These are phyloP conservation scores for Crithidia sp. DNA, from an alignment of 208 protist species.

Conservation along the genomic window DNA sequence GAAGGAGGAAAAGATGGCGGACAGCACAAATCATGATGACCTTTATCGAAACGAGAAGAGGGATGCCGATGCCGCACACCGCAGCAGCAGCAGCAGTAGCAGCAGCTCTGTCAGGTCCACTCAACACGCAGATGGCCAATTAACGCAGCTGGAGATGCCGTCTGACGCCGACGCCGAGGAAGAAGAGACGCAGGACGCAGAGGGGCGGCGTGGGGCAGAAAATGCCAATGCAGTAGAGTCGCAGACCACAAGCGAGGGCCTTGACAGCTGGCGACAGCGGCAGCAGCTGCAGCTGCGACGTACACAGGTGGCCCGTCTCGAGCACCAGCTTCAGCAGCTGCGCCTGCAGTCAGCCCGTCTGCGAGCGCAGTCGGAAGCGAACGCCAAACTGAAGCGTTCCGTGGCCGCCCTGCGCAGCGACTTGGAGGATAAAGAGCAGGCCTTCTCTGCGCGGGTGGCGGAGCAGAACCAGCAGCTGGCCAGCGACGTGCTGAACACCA, in stretches of 20 bases:
- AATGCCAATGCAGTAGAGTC: too few species aligned
- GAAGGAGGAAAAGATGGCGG: too few species aligned
- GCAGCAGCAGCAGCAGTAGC: too few species aligned
- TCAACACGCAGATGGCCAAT: too few species aligned
- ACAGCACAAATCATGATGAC: too few species aligned
- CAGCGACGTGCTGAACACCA: conserved; percentile 14
- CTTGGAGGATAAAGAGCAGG: conserved; percentile 31
- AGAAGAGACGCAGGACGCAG: neutral
- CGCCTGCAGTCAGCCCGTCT: conserved; percentile 19
- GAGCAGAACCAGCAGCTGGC: conserved; percentile 31
- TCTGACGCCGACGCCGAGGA: neutral
- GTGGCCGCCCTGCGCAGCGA: conserved; percentile 31
- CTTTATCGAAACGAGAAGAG: too few species aligned
- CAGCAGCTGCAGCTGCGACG: conserved; percentile 35
- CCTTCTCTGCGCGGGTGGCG: conserved; percentile 19
- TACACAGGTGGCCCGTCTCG: conserved; percentile 26
- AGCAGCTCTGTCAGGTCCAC: too few species aligned
- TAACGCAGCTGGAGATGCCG: too few species aligned
- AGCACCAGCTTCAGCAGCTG: conserved; percentile 29
- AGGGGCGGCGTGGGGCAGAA: neutral
- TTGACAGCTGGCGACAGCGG: conserved; percentile 11
- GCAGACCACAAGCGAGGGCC: neutral
- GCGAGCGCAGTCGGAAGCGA: conserved; percentile 24
- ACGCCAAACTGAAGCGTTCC: conserved; percentile 15
- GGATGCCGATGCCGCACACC: too few species aligned